Evolutionary conservation across 805 yeast genomes (phyloP).

Genomic region (Candida maesae): DNA sequence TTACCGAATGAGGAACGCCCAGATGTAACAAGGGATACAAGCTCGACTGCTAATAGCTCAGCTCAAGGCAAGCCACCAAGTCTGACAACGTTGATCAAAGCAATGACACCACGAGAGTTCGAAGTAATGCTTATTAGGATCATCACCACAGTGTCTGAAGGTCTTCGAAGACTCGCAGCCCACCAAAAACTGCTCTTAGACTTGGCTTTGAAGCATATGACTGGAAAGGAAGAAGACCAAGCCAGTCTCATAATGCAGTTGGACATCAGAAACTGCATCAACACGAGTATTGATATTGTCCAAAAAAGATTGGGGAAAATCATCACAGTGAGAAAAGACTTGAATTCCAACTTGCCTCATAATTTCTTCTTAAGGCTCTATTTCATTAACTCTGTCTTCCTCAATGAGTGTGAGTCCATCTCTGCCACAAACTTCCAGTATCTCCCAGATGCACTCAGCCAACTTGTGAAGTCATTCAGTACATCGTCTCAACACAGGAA

Average conservation of each 20-base stretch:
- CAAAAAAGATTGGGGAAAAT: constrained; percentile 78
- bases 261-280: constrained; percentile 64
- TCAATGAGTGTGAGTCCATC: constrained; percentile 79
- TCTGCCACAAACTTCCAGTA: constrained; percentile 58
- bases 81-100: constrained; percentile 45
- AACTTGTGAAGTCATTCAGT: constrained; percentile 60
- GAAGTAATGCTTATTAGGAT: constrained; percentile 62
- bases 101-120: constrained; percentile 71
- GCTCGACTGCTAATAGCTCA: constrained; percentile 8
- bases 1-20: constrained; percentile 48
- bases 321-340: constrained; percentile 70
- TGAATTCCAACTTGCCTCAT: constrained; percentile 53
- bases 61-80: constrained; percentile 17
- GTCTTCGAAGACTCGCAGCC: constrained; percentile 64
- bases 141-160: constrained; percentile 63
- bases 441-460: constrained; percentile 63
- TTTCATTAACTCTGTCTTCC: constrained; percentile 61
- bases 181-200: constrained; percentile 81
- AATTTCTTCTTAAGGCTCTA: constrained; percentile 66
- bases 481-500: constrained; percentile 51
- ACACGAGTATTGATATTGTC: constrained; percentile 62
- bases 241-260: constrained; percentile 47
- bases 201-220: constrained; percentile 47
- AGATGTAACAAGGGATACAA: not conserved
- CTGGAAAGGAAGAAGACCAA: constrained; percentile 29